Conservation (phyloP, 306 rosid species). For the Corylus heterophylla region DNA sequence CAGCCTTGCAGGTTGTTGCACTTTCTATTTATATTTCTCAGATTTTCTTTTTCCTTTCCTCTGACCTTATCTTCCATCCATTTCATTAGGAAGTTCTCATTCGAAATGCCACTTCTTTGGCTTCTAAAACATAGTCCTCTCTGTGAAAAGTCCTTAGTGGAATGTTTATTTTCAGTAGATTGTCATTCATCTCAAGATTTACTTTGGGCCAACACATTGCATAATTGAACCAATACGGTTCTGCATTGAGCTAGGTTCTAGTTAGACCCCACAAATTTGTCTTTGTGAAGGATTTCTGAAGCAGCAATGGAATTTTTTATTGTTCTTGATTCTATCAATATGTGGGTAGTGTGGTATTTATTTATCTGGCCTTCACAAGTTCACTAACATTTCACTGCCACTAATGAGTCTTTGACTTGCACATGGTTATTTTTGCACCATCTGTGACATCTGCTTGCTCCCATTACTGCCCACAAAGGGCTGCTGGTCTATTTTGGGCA, state of each 20-base stretch:
- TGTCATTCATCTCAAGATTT: background rate
- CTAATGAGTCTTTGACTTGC: background rate
- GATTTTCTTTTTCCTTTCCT: background rate
- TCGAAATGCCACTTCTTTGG: conserved; percentile 2
- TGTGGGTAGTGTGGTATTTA: background rate
- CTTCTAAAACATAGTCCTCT: background rate
- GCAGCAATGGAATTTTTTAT: too few species aligned
- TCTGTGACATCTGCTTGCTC: background rate
- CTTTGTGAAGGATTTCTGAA: too few species aligned
- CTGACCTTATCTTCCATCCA: conserved; percentile 9
- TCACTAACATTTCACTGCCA: background rate
- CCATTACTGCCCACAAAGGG: background rate
- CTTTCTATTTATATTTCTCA: background rate
- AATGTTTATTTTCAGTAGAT: background rate
- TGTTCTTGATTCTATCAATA: background rate
- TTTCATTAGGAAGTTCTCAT: conserved; percentile 13
- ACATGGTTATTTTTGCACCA: background rate
- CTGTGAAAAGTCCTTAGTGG: background rate
- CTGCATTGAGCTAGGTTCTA: background rate
- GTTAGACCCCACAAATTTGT: too few species aligned
- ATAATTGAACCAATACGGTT: background rate
- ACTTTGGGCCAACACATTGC: conserved; percentile 18
- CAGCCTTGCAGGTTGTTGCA: background rate
- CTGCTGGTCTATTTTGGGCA: background rate
- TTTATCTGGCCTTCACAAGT: background rate